phyloP scores from a whole-genome alignment of 495 filamentous ascomycete species.

The Trypethelium eluteriae region DNA sequence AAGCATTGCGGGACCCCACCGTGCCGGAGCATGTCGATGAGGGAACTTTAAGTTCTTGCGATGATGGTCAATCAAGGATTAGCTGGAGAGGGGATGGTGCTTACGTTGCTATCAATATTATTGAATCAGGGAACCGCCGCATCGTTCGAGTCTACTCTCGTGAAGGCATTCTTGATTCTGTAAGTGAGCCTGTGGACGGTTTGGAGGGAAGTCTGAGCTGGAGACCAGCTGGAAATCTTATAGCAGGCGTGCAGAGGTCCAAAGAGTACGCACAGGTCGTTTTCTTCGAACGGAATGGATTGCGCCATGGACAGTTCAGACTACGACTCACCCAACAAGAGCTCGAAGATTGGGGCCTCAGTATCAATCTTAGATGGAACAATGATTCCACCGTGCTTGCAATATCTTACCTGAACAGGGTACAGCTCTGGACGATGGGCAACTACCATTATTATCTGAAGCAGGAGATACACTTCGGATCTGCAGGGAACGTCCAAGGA shows the following conservation, averaged over 20 bases:
- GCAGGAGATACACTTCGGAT: conserved; percentile 53
- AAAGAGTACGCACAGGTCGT: conserved; percentile 68
- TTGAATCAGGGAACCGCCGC: conserved; percentile 59
- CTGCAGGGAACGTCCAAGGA: background rate
- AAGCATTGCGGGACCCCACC: conserved; percentile 83
- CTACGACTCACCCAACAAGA: conserved; percentile 58
- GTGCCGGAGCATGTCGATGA: conserved; percentile 89
- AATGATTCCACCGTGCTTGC: conserved; percentile 84
- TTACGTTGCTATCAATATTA: conserved; percentile 75
- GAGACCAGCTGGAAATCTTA: conserved; percentile 82
- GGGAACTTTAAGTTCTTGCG: conserved; percentile 62
- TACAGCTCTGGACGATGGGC: conserved; percentile 93
- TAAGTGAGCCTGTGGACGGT: conserved; percentile 86
- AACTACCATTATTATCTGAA: conserved; percentile 99
- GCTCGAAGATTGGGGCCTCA: conserved; percentile 44
- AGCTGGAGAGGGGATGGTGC: conserved; percentile 94
- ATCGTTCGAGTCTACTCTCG: conserved; percentile 81
- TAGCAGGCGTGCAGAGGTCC: conserved; percentile 71
- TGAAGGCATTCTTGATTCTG: conserved; percentile 82
- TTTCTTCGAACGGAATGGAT: conserved; percentile 93
- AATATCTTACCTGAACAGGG: conserved; percentile 60
- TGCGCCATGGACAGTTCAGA: conserved; percentile 86
- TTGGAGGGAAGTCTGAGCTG: conserved; percentile 82
- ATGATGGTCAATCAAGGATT: conserved; percentile 63
- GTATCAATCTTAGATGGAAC: conserved; percentile 75